phyloP scores from a whole-genome alignment of 2,329 filamentous ascomycete species.

The Microdochium bolleyi region DNA sequence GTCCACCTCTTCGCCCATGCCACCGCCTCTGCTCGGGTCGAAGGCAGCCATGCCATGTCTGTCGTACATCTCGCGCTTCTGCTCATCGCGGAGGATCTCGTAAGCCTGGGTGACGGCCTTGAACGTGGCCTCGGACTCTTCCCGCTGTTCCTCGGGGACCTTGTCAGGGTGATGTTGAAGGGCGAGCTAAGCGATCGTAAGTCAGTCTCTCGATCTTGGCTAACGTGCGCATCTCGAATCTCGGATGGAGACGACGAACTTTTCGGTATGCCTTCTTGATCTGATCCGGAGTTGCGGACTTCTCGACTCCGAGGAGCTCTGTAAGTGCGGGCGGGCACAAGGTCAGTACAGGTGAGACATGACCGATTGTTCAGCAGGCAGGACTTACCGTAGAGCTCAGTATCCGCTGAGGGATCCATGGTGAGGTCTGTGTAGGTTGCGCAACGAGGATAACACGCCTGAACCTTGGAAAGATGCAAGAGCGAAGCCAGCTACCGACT shows the following conservation, averaged over 20 bases:
- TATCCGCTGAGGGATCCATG: neutral
- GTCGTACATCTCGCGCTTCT: slow-evolving; percentile 89
- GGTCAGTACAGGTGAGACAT: slow-evolving; percentile 5
- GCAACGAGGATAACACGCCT: neutral
- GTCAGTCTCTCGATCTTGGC: slow-evolving; percentile 1
- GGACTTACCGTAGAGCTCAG: slow-evolving; percentile 2
- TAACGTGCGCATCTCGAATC: neutral
- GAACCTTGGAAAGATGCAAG: neutral
- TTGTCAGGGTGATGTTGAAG: slow-evolving; percentile 92
- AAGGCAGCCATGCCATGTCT: slow-evolving; percentile 94
- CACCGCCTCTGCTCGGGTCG: slow-evolving; percentile 63
- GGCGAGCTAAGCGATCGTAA: slow-evolving; percentile 52
- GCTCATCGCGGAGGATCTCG: slow-evolving; percentile 93
- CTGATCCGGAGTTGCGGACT: slow-evolving; percentile 64
- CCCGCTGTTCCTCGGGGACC: slow-evolving; percentile 76
- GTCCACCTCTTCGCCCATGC: slow-evolving; percentile 63
- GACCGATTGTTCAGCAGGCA: neutral
- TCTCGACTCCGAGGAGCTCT: slow-evolving; percentile 76
- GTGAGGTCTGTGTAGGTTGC: neutral
- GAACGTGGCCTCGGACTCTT: slow-evolving; percentile 83
- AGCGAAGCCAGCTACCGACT: neutral
- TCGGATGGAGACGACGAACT: slow-evolving; percentile 34
- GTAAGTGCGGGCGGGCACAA: slow-evolving; percentile 3
- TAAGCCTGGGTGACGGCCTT: slow-evolving; percentile 91
- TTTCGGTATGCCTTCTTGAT: slow-evolving; percentile 97